Conservation (phyloP, 2,329 filamentous ascomycete genomes). For the Fusarium virguliforme region DNA sequence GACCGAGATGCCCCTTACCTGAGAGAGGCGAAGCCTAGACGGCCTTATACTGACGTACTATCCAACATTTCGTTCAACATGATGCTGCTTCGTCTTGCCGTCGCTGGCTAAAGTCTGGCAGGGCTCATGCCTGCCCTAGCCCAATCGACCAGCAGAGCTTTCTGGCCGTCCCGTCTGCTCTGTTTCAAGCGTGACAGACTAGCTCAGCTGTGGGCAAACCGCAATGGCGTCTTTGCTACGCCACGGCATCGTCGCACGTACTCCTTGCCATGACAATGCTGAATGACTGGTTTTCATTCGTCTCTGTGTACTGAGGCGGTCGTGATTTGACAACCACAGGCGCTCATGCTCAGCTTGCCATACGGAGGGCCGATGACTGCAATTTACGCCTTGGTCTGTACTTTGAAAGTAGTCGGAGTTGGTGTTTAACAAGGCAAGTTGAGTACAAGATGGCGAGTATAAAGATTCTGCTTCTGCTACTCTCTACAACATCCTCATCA, state of each 20-base stretch:
- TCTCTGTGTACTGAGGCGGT: neutral
- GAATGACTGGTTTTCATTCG: neutral
- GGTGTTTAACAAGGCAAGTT: neutral
- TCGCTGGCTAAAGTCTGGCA: neutral
- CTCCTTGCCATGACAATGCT: neutral
- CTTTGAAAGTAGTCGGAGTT: neutral
- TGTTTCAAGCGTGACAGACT: neutral
- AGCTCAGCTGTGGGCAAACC: neutral
- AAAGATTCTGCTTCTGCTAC: no score
- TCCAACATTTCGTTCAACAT: neutral
- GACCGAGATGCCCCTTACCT: neutral
- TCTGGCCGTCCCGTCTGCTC: neutral
- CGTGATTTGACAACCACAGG: neutral
- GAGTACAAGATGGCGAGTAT: neutral
- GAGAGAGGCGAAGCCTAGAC: neutral
- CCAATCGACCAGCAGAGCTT: neutral
- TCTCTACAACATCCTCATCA: no score
- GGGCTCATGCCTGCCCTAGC: neutral
- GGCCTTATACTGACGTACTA: neutral
- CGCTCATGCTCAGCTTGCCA: neutral
- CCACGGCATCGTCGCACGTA: slow-evolving; percentile 3
- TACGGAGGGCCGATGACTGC: neutral
- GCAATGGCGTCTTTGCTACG: neutral
- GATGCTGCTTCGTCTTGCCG: neutral
- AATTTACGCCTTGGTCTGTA: slow-evolving; percentile 1